Base-by-base conservation (phyloP, 495 filamentous ascomycete genomes). In the Clohesyomyces aquaticus region DNA sequence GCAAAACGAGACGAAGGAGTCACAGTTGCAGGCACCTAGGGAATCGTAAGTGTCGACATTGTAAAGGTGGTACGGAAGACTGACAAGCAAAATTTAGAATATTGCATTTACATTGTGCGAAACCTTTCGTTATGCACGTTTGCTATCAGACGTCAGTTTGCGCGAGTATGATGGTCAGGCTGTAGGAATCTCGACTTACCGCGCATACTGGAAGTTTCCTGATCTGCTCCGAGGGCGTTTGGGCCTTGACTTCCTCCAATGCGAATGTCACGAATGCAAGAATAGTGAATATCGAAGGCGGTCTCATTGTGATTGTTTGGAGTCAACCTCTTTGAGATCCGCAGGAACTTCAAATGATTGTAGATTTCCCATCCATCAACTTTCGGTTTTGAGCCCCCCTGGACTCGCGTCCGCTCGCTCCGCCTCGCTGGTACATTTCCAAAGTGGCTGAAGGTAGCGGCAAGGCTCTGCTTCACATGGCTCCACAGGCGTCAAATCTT, bases 81-180 rank as follows among this genome's bases (percentile, higher is more conserved):
- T 35, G 12, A 41, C 52, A 55, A 4, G 25, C 6, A 27, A 55
- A 55, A 25, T 55, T 28, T 19, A 55, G 52, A 4, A 55, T 55
- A 12, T 35, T 55, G 27, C 52, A 55, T 19, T 21, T 41, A 25
- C 52, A 55, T 41, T 14, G 11, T 38, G 52, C 12, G 29, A 55
- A 55, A 11, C 26, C 52, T 38, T 3, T 19, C 9, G 52, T 55
- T 16, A 55, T 55, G 52, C 52, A 55, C 3, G 52, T 3, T 55
- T 55, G 52, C 52, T 55, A 55, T 22, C 11, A 38, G 32, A 38
- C 32, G 6, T 38, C 10, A 8, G 12, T 14, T 55, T 9, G 16
- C 11, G 4, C 8, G 6, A 21, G 4, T 18, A 35, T 55, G 3
- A 6, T 18, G 22, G 26, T 14, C 32, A 6, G 6, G 6, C 32